phyloP scores from a whole-genome alignment of 139 green algal species.

The Coelastrella sp. region DNA sequence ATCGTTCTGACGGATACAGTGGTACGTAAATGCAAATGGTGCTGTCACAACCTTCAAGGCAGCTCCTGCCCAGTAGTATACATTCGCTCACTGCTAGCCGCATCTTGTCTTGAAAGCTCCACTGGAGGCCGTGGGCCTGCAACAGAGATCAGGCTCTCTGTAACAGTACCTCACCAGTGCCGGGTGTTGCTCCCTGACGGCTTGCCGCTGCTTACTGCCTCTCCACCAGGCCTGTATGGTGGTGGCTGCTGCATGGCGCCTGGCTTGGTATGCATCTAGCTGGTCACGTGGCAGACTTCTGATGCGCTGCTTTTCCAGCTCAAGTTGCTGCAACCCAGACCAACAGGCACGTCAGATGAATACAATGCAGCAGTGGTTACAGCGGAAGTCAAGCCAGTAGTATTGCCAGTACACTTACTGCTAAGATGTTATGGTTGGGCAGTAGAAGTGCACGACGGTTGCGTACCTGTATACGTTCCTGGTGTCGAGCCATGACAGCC shows the following conservation, averaged over 20 bases:
- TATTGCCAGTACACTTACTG: neutral
- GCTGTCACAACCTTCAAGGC: too few relatives aligned
- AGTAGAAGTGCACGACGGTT: neutral
- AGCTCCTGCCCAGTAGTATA: too few relatives aligned
- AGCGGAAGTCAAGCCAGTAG: neutral
- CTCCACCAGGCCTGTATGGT: constrained; percentile 60
- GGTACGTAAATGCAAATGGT: too few relatives aligned
- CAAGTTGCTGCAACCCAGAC: constrained; percentile 43
- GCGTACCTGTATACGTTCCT: constrained; percentile 20
- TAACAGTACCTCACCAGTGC: constrained; percentile 33
- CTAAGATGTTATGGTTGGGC: neutral
- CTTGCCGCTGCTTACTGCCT: constrained; percentile 52
- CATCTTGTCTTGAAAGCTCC: too few relatives aligned
- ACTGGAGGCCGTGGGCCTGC: too few relatives aligned
- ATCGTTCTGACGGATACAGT: too few relatives aligned
- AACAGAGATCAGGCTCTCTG: neutral
- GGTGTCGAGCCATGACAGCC: constrained; percentile 53
- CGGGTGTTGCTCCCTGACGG: constrained; percentile 29
- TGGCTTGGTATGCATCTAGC: constrained; percentile 49
- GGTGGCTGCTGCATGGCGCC: constrained; percentile 47
- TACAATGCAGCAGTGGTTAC: too few relatives aligned
- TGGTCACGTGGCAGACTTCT: constrained; percentile 40
- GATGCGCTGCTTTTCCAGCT: constrained; percentile 58
- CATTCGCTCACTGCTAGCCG: too few relatives aligned
- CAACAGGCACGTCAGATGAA: neutral